Conservation (phyloP, 257 asterid species). For the Solanum sitiens region DNA sequence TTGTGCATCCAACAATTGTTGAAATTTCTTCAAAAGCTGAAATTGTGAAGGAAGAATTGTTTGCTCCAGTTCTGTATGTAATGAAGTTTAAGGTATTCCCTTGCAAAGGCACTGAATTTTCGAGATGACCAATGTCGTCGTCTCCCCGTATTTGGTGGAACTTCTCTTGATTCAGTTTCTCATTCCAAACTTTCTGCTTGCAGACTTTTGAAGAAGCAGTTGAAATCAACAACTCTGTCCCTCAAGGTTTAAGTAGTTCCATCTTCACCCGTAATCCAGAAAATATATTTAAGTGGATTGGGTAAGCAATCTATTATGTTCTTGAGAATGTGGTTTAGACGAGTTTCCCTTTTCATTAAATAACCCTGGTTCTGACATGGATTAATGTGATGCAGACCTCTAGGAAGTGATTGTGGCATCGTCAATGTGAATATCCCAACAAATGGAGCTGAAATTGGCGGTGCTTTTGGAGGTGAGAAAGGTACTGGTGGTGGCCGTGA, state of each 20-base stretch:
- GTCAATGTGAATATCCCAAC: conserved; percentile 94
- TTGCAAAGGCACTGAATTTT: neutral
- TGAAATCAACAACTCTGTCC: conserved; percentile 88
- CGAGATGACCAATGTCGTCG: neutral
- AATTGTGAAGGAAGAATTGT: conserved; percentile 86
- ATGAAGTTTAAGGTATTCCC: conserved; percentile 76
- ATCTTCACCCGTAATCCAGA: conserved; percentile 87
- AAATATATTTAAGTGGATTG: conserved; percentile 83
- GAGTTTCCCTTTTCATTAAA: neutral
- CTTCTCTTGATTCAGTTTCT: neutral
- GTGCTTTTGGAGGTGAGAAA: conserved; percentile 98
- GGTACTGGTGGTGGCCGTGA: conserved; percentile 99
- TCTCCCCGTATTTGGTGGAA: neutral
- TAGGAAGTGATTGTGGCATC: conserved; percentile 98
- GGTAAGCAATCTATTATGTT: conserved; percentile 39
- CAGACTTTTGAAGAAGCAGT: conserved; percentile 91
- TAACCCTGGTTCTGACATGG: neutral
- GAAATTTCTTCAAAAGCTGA: conserved; percentile 62
- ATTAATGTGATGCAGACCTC: conserved; percentile 41
- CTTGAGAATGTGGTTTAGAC: neutral
- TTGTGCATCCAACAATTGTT: conserved; percentile 89
- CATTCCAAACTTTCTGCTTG: conserved; percentile 6
- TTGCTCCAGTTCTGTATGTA: conserved; percentile 94
- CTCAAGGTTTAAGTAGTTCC: conserved; percentile 98
- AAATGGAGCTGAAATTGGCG: conserved; percentile 97